A percentile compares a stretch with the other conserved stretches of the same genome.
These are phyloP conservation scores for Gnomoniopsis sp. DNA, from an alignment of 2,329 filamentous ascomycete species.

Conservation along the genomic window DNA sequence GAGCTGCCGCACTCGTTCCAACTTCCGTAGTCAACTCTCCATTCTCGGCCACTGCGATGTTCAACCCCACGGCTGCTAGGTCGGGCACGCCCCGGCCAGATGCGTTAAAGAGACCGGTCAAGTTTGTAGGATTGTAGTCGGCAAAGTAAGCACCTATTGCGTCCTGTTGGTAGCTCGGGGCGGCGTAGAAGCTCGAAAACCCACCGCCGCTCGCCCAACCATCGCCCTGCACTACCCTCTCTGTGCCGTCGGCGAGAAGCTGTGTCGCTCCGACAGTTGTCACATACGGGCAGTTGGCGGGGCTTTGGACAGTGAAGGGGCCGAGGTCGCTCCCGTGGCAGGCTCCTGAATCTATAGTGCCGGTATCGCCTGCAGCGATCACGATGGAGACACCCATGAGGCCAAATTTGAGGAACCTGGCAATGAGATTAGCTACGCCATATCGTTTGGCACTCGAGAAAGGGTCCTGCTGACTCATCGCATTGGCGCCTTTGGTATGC, in stretches of 20 bases:
- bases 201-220: slow-evolving; percentile 37
- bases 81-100: not conserved
- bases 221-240: slow-evolving; percentile 13
- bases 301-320: slow-evolving; percentile 31
- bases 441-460: not conserved
- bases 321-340: slow-evolving; percentile 21
- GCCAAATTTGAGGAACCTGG: slow-evolving; percentile 45
- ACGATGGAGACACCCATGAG: slow-evolving; percentile 44
- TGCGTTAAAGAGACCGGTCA: not conserved
- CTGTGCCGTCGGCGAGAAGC: slow-evolving; percentile 17
- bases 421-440: not conserved
- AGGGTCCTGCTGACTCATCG: slow-evolving; percentile 28
- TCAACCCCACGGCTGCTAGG: not conserved
- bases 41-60: not conserved
- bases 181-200: slow-evolving; percentile 43
- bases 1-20: slow-evolving; percentile 42
- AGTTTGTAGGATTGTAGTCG: not conserved
- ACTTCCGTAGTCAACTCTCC: slow-evolving; percentile 4
- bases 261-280: slow-evolving; percentile 24
- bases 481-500: slow-evolving; percentile 51
- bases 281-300: slow-evolving; percentile 39
- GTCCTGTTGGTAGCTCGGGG: slow-evolving; percentile 37
- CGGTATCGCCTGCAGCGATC: slow-evolving; percentile 45
- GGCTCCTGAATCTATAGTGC: slow-evolving; percentile 26
- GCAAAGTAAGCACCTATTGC: slow-evolving; percentile 38